Base-by-base conservation (phyloP, 2,329 filamentous ascomycete genomes). In the Lecanicillium sp. region DNA sequence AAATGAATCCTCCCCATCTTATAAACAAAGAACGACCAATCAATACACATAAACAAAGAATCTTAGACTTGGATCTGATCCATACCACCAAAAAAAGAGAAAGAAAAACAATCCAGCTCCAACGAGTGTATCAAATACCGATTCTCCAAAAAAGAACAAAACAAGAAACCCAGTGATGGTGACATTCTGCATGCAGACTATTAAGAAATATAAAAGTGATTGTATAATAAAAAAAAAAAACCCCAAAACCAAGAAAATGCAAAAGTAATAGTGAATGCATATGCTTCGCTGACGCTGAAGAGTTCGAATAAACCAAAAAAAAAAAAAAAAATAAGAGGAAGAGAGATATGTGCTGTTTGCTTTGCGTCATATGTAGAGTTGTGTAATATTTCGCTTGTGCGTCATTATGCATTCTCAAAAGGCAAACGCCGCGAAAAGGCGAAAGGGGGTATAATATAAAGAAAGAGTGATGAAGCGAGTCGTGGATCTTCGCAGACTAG, bases 401-500 rank as follows among this genome's bases (percentile, higher is more conserved):
- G 20, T 29, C 42, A 36, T 35, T 21, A 44, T 27, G 37, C 15
- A 30, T 33, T 24, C 40, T 36, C 30, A 44, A 50, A 42, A 26
- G 14, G 23, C 46, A 43, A 44, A 49, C 23, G 46, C 37, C 5
- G 33, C 11, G 43, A 23, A 10, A 24, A 46, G n/a, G 23, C n/a
- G 32, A 38, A 20, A 37, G 38, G 42, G 30, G 21, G 15, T 24
- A 32, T 44, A 29, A 19, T 29, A 29, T 37, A 35, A 24, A 37
- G 19, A 17, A 51, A 37, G 39, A 8, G 27, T 41, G 30, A 21
- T 36, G 17, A 19, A 27, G 1, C 2, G n/a, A 40, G 5, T 9
- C 42, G 53, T 51, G 65, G 15, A 29, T 29, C 61, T 11, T 36
- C 3, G 4, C 27, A 21, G 12, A 15, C 39, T 17, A 48, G 10